Evolutionary conservation across 345 rosid genomes (phyloP), one percentile per base, ranked within the genome.

Genomic region (Mercurialis annua): DNA sequence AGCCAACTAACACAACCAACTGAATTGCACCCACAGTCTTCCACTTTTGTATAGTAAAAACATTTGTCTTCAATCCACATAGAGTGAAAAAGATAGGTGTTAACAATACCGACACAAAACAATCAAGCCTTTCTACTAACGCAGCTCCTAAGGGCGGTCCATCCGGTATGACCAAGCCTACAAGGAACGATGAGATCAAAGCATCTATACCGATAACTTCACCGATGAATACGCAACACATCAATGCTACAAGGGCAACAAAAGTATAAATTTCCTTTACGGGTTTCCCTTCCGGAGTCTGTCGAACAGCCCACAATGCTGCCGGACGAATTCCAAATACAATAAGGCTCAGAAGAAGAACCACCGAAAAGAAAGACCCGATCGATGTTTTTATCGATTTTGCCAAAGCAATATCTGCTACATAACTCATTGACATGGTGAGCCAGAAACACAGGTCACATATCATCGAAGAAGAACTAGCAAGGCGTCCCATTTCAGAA

Each of bases 401-500:
- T 21, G 58, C 42, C 49, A 40, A 42, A 18, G 60, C 67, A 26
- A 71, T 50, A 3, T 49, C 8, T 6, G 38, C 29, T 4, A 33
- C 68, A 66, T 8, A 62, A 16, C 31, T 72, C 77, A 53, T 40
- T 17, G 53, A 75, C 62, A 46, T 26, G 2, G 52, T 9, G 17
- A 44, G 23, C 64, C 64, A 56, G 40, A 27, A 64, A 65, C 36
- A 54, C 12, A 73, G n/a, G 26, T 67, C 68, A 4, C 64, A 46
- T 15, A 73, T 64, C 67, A 77, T 55, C 0, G 83, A 72, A 11
- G 80, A 69, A 6, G 79, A 71, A n/a, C 68, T 56, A 1, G 86
- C 79, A 42, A 82, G 56, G 9, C 81, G 74, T 36, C 86, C 83
- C 3, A 82, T 70, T 66, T 82, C 86, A 2, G 86, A 77, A 60